Evolutionary conservation across 2,329 filamentous ascomycete species (phyloP), one percentile per base, ranked within the genome.

Genomic region (Aureobasidium sp.): DNA sequence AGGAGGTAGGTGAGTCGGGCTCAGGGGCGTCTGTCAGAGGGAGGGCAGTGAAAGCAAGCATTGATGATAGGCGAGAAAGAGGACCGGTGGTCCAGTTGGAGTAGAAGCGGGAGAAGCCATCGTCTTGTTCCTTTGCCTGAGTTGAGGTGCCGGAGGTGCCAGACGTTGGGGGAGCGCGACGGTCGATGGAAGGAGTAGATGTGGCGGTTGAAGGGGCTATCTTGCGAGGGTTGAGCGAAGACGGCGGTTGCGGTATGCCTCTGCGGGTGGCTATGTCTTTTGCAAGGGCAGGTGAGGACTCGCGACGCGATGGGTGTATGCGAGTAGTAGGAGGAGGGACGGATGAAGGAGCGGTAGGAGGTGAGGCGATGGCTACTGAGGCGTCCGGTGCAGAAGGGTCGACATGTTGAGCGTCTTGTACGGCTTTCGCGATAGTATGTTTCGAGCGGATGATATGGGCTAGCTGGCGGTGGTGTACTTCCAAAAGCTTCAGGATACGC

Each of bases 51-150:
- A 97, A 99, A 3, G 92, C 93, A 34, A 99, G 79, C 1, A 92
- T 92, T 0, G 92, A 91, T 0, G 93, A 95, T 13, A 97, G 84
- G 67, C 87, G 89, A 64, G 91, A 94, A 70, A 97, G 90, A 52
- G 97, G 83, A 59, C 84, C 90, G 61, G 92, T 91, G 69, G 97
- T 96, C 1, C 91, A 58, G 47, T 67, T 91, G 63, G 83, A 92
- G 75, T 97, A 99, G 76, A 97, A 99, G 59, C 86, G 85, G 7
- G 90, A 85, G 71, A 97, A 99, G 6, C 90, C 87, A 62, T 93
- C 91, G 36, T 73, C 71, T 30, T 70, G 66, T 2, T 41, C 25
- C 16, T 29, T 54, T 9, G 21, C 7, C 11, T 55, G 41, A 6
- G 21, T 11, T 8, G 62, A 36, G 30, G 32, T 10, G 64, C 65